phyloP scores from a whole-genome alignment of 169 alveolate species.

The Cryptosporidium sp. region DNA sequence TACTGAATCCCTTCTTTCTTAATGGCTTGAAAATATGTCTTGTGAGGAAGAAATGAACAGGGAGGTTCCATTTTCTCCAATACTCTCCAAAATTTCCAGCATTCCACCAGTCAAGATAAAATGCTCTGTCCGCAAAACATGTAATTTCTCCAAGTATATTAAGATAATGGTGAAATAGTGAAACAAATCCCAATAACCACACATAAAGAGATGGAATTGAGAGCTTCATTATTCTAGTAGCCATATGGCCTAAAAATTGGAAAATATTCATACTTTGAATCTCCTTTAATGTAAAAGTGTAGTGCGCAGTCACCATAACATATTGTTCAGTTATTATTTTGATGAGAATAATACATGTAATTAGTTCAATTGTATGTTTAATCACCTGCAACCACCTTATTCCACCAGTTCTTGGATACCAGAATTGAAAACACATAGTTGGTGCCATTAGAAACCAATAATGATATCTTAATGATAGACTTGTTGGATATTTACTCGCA shows the following conservation, averaged over 20 bases:
- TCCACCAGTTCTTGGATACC: slow-evolving; percentile 87
- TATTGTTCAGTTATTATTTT: slow-evolving; percentile 89
- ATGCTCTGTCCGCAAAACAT: slow-evolving; percentile 93
- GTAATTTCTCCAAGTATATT: slow-evolving; percentile 94
- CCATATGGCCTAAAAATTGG: slow-evolving; percentile 80
- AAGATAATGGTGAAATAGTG: slow-evolving; percentile 92
- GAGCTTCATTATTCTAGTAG: slow-evolving; percentile 84
- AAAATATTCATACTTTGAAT: slow-evolving; percentile 78
- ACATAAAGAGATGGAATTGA: slow-evolving; percentile 92
- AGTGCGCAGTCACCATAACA: slow-evolving; percentile 86
- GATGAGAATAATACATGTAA: slow-evolving; percentile 82
- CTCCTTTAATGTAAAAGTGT: slow-evolving; percentile 89
- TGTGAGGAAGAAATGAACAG: slow-evolving; percentile 93
- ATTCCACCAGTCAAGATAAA: slow-evolving; percentile 96
- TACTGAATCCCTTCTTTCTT: slow-evolving; percentile 85
- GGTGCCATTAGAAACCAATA: slow-evolving; percentile 91
- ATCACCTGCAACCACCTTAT: slow-evolving; percentile 83
- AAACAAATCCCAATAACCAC: slow-evolving; percentile 92
- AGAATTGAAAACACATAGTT: slow-evolving; percentile 91
- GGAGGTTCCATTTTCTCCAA: slow-evolving; percentile 95
- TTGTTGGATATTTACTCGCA: slow-evolving; percentile 88
- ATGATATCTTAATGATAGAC: slow-evolving; percentile 84
- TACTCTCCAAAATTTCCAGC: slow-evolving; percentile 92
- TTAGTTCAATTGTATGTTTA: slow-evolving; percentile 80
- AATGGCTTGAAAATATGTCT: slow-evolving; percentile 95